A percentile compares a stretch with the other conserved stretches of the same genome.
These are phyloP conservation scores for Magnaporthiopsis poae DNA, from an alignment of 2,329 filamentous ascomycete species.

Conservation along the genomic window DNA sequence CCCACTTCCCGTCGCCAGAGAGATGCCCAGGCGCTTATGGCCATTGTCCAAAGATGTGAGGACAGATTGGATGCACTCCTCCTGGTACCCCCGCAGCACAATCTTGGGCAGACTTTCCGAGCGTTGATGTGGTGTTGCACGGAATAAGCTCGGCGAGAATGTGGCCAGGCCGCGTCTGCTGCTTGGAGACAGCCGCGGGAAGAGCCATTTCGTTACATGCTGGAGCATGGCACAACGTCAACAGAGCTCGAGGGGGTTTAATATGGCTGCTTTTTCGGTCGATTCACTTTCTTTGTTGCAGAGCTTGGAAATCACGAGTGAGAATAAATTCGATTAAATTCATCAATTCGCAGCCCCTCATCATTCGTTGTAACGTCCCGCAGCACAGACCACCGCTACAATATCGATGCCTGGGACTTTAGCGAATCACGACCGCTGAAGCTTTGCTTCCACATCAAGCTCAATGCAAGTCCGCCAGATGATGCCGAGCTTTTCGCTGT, in stretches of 20 bases:
- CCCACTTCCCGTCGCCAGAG: constrained; percentile 76
- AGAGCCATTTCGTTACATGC: not conserved
- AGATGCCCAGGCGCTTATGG: constrained; percentile 72
- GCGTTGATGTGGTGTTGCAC: not conserved
- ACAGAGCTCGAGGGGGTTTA: not conserved
- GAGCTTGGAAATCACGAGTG: too few relatives aligned
- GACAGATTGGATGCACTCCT: constrained; percentile 82
- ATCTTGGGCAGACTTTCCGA: constrained; percentile 24
- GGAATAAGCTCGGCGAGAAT: not conserved
- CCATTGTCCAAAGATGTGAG: constrained; percentile 58
- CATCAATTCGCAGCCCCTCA: too few relatives aligned
- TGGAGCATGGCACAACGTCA: not conserved
- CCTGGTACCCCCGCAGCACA: constrained; percentile 71
- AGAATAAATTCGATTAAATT: too few relatives aligned
- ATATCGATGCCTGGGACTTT: not conserved
- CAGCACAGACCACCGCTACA: not conserved
- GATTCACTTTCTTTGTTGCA: too few relatives aligned
- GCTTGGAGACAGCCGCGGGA: constrained; percentile 8
- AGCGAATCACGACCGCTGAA: not conserved
- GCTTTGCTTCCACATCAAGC: not conserved
- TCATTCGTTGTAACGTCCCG: too few relatives aligned
- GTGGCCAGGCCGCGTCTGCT: constrained; percentile 2
- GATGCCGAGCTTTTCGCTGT: too few relatives aligned
- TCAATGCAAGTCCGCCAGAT: too few relatives aligned
- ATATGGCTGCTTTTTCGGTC: not conserved